Evolutionary conservation across 78 protist species (phyloP), one percentile per base, ranked within the genome.

Genomic region (Anaeramoeba flamelloides): DNA sequence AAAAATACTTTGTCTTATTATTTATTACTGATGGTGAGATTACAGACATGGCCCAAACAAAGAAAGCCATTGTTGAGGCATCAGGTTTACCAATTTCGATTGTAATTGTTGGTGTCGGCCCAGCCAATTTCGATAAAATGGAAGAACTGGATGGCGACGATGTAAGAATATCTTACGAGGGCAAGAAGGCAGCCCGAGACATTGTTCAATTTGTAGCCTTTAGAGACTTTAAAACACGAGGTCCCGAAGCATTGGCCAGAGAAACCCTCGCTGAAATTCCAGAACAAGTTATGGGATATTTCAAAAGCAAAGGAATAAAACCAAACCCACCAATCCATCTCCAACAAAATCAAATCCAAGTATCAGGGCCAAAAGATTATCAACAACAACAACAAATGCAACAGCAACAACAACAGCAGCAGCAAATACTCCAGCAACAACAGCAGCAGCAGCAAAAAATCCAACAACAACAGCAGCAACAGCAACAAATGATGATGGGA

Each of bases 101-200:
- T 39, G 32, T 85, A 39, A 75, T 85, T 30, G 79, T 79, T 2
- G 87, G 87, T 34, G 1, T 85, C 39, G 87, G 87, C 32, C 85
- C 77, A 8, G 80, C 2, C 3, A 53, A 77, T 2, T 82, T 85
- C 32, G 26, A 39, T 37, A 2, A 85, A 40, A 76, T 85, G 80
- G 34, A 33, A 3, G 37, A 75, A 1, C 38, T 85, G 22, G 86
- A 84, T 34, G 53, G 77, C 40, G 81, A 85, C 40, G 32, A 36
- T 1, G 32, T 77, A 17, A 36, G 40, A 32, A 74, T 69, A 12
- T n/a, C n/a, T n/a, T 41, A 17, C 8, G 37, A 2, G 84, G 84
- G 84, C 3, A 30, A 12, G 69, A 32, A 39, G 76, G 41, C 34
- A 80, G 4, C 1, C 74, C 82, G 84, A 8, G 80, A 81, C 2